Evolutionary conservation across 352 stramenopile genomes (phyloP).

Genomic region (Bremia lactucae): DNA sequence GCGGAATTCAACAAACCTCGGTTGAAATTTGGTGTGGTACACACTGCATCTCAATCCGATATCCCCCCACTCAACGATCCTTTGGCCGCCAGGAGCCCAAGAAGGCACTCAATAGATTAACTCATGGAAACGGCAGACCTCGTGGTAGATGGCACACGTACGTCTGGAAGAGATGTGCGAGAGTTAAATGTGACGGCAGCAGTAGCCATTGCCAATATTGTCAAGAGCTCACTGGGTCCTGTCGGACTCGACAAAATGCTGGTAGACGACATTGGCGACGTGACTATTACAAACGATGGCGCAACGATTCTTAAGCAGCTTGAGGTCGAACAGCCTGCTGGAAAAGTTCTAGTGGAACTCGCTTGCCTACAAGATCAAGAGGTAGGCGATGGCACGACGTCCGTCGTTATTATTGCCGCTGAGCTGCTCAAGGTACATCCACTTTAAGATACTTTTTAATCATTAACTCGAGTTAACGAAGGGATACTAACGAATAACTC

Average conservation of each 20-base stretch:
- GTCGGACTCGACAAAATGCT: constrained; percentile 99
- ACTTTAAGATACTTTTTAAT: constrained; percentile 11
- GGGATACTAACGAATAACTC: background rate
- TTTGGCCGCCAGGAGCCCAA: constrained; percentile 22
- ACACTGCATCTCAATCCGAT: constrained; percentile 27
- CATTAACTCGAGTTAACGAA: background rate
- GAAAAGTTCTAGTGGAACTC: constrained; percentile 97
- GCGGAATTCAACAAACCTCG: constrained; percentile 20
- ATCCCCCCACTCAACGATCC: constrained; percentile 22
- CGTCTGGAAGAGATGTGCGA: constrained; percentile 89
- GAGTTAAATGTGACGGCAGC: constrained; percentile 95
- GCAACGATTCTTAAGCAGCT: constrained; percentile 99
- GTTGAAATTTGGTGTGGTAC: background rate
- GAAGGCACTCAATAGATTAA: background rate
- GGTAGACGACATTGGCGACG: constrained; percentile 96
- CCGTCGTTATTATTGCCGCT: constrained; percentile 97
- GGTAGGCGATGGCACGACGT: constrained; percentile 98
- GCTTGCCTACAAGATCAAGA: constrained; percentile 98
- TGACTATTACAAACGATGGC: constrained; percentile 99
- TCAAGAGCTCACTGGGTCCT: constrained; percentile 97
- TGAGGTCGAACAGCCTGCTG: constrained; percentile 98
- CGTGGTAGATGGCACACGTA: constrained; percentile 86
- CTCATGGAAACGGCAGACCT: constrained; percentile 66
- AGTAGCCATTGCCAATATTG: constrained; percentile 99
- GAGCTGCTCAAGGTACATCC: constrained; percentile 91